phyloP scores from a whole-genome alignment of 495 filamentous ascomycete species.

The Rhypophila decipiens region DNA sequence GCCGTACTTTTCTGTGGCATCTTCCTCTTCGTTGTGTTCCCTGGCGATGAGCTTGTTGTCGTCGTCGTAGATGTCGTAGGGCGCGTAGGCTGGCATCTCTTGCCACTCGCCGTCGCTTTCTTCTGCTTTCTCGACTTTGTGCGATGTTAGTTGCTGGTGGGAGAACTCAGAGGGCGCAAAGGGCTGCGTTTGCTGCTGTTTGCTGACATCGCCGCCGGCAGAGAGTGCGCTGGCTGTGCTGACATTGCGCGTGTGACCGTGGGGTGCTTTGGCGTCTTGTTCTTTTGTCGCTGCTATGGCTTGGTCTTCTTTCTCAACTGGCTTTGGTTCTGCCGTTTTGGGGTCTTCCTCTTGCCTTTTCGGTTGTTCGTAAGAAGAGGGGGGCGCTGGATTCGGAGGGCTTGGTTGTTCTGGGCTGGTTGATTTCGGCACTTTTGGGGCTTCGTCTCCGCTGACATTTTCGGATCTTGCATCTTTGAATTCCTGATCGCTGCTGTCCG shows the following conservation, averaged over 20 bases:
- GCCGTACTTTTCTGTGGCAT: slow-evolving; percentile 62
- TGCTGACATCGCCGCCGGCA: slow-evolving; percentile 5
- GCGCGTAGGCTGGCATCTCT: slow-evolving; percentile 85
- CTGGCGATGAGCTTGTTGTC: slow-evolving; percentile 78
- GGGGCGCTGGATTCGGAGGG: background rate
- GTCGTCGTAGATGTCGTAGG: slow-evolving; percentile 93
- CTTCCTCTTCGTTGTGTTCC: slow-evolving; percentile 64
- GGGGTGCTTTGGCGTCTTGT: slow-evolving; percentile 8
- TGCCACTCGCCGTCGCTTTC: slow-evolving; percentile 73
- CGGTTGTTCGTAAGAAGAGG: background rate
- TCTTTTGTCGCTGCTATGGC: slow-evolving; percentile 11
- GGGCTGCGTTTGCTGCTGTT: no score
- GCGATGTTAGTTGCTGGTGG: slow-evolving; percentile 70
- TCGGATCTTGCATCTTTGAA: slow-evolving; percentile 36
- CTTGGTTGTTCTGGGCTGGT: background rate
- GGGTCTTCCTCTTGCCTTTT: background rate
- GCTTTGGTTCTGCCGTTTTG: slow-evolving; percentile 7
- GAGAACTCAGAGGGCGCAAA: slow-evolving; percentile 74
- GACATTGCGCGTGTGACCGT: slow-evolving; percentile 23
- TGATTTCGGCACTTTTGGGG: no score
- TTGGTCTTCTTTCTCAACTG: slow-evolving; percentile 15
- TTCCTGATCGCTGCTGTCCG: slow-evolving; percentile 18
- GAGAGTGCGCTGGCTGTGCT: slow-evolving; percentile 8
- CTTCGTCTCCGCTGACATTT: slow-evolving; percentile 12
- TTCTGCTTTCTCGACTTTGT: slow-evolving; percentile 40